Percentiles rank a stretch among this genome's conserved stretches.
phyloP scores from a whole-genome alignment of 441 rosid genomes.

The Pelargonium australe region DNA sequence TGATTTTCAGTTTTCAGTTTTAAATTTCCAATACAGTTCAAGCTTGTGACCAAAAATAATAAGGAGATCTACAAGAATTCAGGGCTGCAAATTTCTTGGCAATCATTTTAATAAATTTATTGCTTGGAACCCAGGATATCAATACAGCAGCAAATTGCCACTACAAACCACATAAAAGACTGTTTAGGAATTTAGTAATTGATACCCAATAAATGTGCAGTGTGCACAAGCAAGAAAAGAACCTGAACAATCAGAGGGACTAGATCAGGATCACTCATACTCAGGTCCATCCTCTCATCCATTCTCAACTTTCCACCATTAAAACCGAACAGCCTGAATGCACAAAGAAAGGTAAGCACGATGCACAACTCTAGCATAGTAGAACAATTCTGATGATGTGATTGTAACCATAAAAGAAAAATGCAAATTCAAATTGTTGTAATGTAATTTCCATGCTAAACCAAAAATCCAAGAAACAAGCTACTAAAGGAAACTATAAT shows the following conservation, averaged over 20 bases:
- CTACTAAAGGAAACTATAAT: background rate
- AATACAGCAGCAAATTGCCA: no score
- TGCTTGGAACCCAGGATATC: no score
- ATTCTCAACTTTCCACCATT: slow-evolving; percentile 83
- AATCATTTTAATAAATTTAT: no score
- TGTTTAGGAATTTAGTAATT: background rate
- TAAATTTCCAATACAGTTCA: no score
- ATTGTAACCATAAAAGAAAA: slow-evolving; percentile 5
- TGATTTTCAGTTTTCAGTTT: no score
- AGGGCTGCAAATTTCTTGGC: no score
- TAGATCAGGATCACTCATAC: slow-evolving; percentile 97
- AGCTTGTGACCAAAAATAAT: no score
- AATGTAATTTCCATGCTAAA: background rate
- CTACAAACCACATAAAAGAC: no score
- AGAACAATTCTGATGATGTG: background rate
- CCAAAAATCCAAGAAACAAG: background rate
- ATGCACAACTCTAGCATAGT: background rate
- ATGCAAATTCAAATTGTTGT: background rate
- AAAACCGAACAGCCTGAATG: slow-evolving; percentile 67
- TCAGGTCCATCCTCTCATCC: slow-evolving; percentile 86
- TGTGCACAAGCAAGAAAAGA: slow-evolving; percentile 18
- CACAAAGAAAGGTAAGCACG: slow-evolving; percentile 12
- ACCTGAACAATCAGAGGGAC: slow-evolving; percentile 95
- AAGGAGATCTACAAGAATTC: no score
- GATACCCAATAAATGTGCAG: slow-evolving; percentile 11